A percentile compares a stretch with the other conserved stretches of the same genome.
Conservation (phyloP, 805 yeast species). For the Suhomyces sp. region DNA sequence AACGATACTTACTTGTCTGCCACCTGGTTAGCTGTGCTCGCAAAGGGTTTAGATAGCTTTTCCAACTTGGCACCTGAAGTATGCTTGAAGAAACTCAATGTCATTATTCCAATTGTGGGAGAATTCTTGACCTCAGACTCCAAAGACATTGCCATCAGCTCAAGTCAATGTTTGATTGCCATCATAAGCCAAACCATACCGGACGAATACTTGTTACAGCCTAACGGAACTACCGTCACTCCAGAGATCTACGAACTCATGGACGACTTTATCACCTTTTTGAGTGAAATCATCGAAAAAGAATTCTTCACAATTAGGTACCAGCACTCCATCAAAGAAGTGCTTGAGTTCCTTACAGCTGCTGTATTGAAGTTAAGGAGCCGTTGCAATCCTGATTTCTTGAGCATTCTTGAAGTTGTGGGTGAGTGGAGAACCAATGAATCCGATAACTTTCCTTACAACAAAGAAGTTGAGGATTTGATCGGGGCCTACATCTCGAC, state of each 20-base stretch:
- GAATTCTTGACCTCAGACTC: slow-evolving; percentile 67
- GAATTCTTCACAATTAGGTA: slow-evolving; percentile 69
- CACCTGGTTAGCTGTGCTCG: slow-evolving; percentile 92
- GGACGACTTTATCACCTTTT: slow-evolving; percentile 49
- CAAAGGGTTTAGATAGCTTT: slow-evolving; percentile 62
- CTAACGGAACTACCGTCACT: slow-evolving; percentile 40
- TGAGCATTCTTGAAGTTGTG: slow-evolving; percentile 62
- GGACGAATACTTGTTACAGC: slow-evolving; percentile 53
- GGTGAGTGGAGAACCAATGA: slow-evolving; percentile 88
- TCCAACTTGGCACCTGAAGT: slow-evolving; percentile 33
- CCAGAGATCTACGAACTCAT: slow-evolving; percentile 51
- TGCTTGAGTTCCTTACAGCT: slow-evolving; percentile 64
- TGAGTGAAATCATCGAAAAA: slow-evolving; percentile 52
- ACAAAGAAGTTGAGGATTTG: slow-evolving; percentile 75
- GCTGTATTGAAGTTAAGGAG: slow-evolving; percentile 60
- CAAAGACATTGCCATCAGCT: slow-evolving; percentile 64
- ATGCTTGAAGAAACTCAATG: slow-evolving; percentile 56
- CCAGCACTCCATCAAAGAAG: slow-evolving; percentile 71
- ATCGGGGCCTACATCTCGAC: slow-evolving; percentile 75
- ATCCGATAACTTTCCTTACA: slow-evolving; percentile 59
- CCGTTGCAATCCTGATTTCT: slow-evolving; percentile 68
- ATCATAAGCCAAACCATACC: slow-evolving; percentile 66
- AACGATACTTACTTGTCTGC: slow-evolving; percentile 86
- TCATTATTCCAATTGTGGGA: slow-evolving; percentile 45
- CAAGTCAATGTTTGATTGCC: slow-evolving; percentile 85